A percentile compares a stretch with the other conserved stretches of the same genome.
These are phyloP conservation scores for Medicago ruthenica DNA, from an alignment of 306 rosid genomes.

Conservation along the genomic window DNA sequence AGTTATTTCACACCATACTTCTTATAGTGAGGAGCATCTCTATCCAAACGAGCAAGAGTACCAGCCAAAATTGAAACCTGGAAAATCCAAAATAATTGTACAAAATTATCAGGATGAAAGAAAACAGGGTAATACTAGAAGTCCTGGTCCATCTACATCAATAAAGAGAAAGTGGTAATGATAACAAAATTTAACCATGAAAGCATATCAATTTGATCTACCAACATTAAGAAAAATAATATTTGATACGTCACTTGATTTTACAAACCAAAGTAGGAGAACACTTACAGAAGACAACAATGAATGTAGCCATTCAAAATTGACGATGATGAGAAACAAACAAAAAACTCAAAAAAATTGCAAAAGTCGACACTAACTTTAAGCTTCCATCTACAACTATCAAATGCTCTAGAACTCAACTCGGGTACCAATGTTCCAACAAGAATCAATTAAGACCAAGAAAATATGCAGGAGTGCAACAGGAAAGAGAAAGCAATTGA, in stretches of 20 bases:
- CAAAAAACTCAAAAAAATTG: background rate
- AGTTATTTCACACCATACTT: slow-evolving; percentile 61
- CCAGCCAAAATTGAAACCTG: slow-evolving; percentile 99
- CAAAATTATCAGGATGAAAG: background rate
- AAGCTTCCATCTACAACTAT: background rate
- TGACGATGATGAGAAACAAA: slow-evolving; percentile 21
- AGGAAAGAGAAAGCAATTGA: slow-evolving; percentile 1
- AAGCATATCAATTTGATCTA: background rate
- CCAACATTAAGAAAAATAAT: slow-evolving; percentile 17
- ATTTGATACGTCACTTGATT: slow-evolving; percentile 28
- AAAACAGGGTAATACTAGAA: slow-evolving; percentile 7
- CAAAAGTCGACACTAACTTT: slow-evolving; percentile 2
- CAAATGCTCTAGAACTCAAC: slow-evolving; percentile 26
- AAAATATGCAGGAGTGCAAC: background rate
- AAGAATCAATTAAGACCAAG: slow-evolving; percentile 17
- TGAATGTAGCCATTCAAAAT: slow-evolving; percentile 31
- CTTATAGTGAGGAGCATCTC: slow-evolving; percentile 97
- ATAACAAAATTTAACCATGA: slow-evolving; percentile 22
- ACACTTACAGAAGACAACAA: slow-evolving; percentile 22
- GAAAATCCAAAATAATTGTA: slow-evolving; percentile 39
- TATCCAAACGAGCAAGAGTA: slow-evolving; percentile 94
- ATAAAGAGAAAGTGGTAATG: background rate
- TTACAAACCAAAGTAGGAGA: slow-evolving; percentile 30
- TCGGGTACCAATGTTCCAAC: slow-evolving; percentile 24
- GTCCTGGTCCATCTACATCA: slow-evolving; percentile 23